Conservation (phyloP, 257 asterid genomes). For the Solanum rostratum region DNA sequence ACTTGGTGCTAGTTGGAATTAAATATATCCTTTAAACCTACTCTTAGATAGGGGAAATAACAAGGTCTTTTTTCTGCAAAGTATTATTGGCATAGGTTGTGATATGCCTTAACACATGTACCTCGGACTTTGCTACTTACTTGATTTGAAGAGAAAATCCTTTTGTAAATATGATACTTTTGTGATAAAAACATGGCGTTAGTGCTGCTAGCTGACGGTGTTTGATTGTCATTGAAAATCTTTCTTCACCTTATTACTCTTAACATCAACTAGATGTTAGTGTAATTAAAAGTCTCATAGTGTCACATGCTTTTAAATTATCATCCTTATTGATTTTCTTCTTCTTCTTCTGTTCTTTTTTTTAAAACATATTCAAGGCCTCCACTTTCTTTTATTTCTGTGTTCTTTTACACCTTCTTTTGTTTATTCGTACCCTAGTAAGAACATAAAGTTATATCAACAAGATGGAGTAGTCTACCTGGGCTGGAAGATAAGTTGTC, state of each 20-base stretch:
- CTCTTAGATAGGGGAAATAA: background rate
- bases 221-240: background rate
- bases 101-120: background rate
- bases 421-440: background rate
- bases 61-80: background rate
- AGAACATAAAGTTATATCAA: background rate
- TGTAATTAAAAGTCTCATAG: background rate
- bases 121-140: background rate
- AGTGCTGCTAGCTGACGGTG: background rate
- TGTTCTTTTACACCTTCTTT: background rate
- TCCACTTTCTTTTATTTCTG: background rate
- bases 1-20: background rate
- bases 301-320: background rate
- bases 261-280: background rate
- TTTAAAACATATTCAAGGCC: background rate
- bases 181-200: background rate
- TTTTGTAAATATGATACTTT: background rate
- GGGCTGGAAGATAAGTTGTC: background rate
- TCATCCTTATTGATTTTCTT: background rate
- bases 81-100: background rate
- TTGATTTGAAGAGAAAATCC: background rate
- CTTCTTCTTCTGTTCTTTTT: background rate
- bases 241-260: background rate
- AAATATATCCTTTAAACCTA: background rate
- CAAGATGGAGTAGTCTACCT: background rate